Evolutionary conservation across 208 protist genomes (phyloP).

Genomic region (Leishmania tropica): DNA sequence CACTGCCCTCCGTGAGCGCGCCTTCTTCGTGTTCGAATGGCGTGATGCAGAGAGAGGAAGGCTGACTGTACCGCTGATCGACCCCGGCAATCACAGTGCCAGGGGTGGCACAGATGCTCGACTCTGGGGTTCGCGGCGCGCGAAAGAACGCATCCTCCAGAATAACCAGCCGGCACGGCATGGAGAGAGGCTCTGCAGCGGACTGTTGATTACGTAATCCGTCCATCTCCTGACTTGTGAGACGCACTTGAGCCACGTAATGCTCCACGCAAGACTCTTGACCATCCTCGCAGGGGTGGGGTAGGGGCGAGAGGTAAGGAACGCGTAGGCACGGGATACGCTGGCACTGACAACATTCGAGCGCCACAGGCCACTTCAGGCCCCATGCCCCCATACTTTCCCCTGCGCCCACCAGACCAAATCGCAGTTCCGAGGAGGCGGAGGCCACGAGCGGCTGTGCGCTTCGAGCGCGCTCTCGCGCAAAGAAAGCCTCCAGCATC

Average conservation of each 20-base stretch:
- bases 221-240: conserved; percentile 3
- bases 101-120: conserved; percentile 16
- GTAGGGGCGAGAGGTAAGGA: background rate
- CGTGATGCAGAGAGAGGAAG: conserved; percentile 15
- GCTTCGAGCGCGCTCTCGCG: conserved; percentile 16
- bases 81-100: conserved; percentile 55
- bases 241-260: conserved; percentile 30
- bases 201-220: background rate
- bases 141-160: conserved; percentile 29
- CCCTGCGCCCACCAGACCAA: conserved; percentile 44
- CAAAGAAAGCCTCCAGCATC: conserved; percentile 34
- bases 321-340: conserved; percentile 12
- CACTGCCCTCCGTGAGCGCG: background rate
- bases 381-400: conserved; percentile 60
- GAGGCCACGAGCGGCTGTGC: conserved; percentile 30
- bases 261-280: conserved; percentile 11
- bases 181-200: background rate
- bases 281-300: background rate
- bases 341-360: conserved; percentile 29
- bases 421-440: conserved; percentile 34
- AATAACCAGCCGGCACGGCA: conserved; percentile 40
- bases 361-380: conserved; percentile 31
- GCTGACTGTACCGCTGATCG: conserved; percentile 41
- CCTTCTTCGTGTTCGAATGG: background rate
- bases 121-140: conserved; percentile 13